Evolutionary conservation across 176 grass and related monocot species (phyloP), one percentile per base, ranked within the genome.

Genomic region (Pontederia paniculata): DNA sequence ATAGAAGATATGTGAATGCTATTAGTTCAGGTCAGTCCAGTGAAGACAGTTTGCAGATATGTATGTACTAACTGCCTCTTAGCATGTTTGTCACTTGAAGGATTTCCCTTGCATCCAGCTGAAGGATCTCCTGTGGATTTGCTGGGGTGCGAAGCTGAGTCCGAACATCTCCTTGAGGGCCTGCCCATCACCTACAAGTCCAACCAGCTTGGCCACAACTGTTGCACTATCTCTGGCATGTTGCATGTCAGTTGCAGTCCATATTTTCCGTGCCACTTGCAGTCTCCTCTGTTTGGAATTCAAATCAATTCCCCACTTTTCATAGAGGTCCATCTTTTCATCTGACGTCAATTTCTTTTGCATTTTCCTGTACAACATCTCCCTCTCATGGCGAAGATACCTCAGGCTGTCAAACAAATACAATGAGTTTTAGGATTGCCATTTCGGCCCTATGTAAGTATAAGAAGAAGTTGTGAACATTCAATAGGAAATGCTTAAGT

Each of bases 161-260:
- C 84, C 93, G 54, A 90, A 82, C 93, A 97, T 97, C 74, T 97
- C 85, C 63, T 79, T 87, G 52, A 84, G 75, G 42, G 72, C 68
- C 54, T 81, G 74, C 10, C 83, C 83, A 9, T 65, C 70, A 50
- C 81, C 82, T n/a, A 70, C 23, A 44, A 88, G 62, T 12, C 85
- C 77, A 12, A 90, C 67, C 16, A 97, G 56, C 25, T 84, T 78
- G 1, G 77, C 75, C 0, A 97, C 86, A n/a, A 97, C 74, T 10
- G 68, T 58, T 4, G 80, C 80, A 53, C 91, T 97, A 67, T 81
- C 83, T 57, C 57, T 74, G 20, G 87, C 91, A 42, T 97, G 91
- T 21, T 90, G 83, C 37, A 81, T 74, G 14, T 87, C 74, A 10
- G 72, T 84, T 63, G 71, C 70, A 23, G 80, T 87, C 91, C 91